Conservation (phyloP, 139 green algal genomes). For the Asterochloris erici region DNA sequence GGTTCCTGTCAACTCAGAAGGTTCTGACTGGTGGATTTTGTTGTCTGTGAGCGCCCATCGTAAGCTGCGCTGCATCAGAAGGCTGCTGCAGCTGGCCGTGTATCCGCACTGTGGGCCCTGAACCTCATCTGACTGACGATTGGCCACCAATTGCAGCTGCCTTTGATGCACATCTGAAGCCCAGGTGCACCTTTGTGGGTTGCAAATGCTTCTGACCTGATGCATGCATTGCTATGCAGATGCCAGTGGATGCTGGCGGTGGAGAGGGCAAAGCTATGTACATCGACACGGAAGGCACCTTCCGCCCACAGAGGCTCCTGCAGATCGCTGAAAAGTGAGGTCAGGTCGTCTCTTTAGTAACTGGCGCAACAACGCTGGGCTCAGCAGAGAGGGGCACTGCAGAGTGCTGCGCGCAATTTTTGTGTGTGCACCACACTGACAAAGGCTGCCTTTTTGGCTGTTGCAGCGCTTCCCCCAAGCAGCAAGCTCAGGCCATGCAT, state of each 20-base stretch:
- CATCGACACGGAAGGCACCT: constrained; percentile 98
- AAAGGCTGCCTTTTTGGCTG: too few species aligned
- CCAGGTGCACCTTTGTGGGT: background rate
- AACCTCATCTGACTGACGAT: too few species aligned
- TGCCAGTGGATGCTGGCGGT: constrained; percentile 88
- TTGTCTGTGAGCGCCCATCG: too few species aligned
- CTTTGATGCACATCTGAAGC: background rate
- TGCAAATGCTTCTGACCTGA: background rate
- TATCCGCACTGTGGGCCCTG: too few species aligned
- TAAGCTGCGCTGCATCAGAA: background rate
- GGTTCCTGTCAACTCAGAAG: too few species aligned
- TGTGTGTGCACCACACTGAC: background rate
- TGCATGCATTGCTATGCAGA: constrained; percentile 38
- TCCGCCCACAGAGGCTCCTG: constrained; percentile 81
- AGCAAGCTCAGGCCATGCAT: too few species aligned
- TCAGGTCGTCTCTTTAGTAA: background rate
- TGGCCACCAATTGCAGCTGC: background rate
- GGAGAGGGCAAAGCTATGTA: constrained; percentile 97
- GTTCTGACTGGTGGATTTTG: too few species aligned
- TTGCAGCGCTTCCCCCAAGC: too few species aligned
- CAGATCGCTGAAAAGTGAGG: constrained; percentile 87
- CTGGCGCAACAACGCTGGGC: too few species aligned
- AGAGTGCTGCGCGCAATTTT: background rate
- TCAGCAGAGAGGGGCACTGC: background rate
- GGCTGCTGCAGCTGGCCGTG: too few species aligned